Base-by-base conservation (phyloP, 1,284 basidiomycete genomes). In the Sporisorium scitamineum region DNA sequence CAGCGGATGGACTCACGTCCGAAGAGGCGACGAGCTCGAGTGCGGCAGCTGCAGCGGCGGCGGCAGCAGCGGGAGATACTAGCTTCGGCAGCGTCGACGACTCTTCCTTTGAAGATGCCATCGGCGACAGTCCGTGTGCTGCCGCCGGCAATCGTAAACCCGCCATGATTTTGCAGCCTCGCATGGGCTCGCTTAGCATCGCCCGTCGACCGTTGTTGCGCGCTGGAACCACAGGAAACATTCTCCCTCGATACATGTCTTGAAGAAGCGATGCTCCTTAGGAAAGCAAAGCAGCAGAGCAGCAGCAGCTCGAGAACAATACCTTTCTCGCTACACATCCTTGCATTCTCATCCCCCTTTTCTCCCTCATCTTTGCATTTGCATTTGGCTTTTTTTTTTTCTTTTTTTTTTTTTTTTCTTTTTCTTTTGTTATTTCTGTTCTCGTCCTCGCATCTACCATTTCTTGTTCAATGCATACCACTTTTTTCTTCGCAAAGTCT, bases 81-180 rank as follows among this genome's bases (percentile, higher is more conserved):
- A 81, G 79, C 54, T 81, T 80, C 54, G 72, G 77, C 53, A 80
- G 78, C 41, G 71, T 71, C n/a, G 79, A 77, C 39, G 81, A 83
- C 54, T 81, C 80, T 13, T 77, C 72, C 13, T 83, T 83, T 41
- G 81, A 83, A 39, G 81, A 59, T 8, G 80, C 73, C 14, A 67
- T 70, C 11, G 72, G 73, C 4, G 79, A 80, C 47, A 80, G 78
- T 37, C 81, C 81, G 6, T 81, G 81, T n/a, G 81, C 70, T 9
- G 77, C 77, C 22, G 71, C 68, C 16, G 69, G 69, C 10, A 61
- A 37, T 13, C 44, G 74, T 3, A 64, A 61, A n/a, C 52, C 68
- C 7, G 47, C 42, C 6, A 69, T 76, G 52, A 45, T 70, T 14
- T 47, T 72, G 32, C 72, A 56, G 39, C 68, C 73, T 3, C 55